Percentiles rank a stretch among this genome's conserved stretches.
These are phyloP conservation scores for Rhizophagus clarus DNA, from an alignment of 192 early-diverging fungal genomes.

Conservation along the genomic window DNA sequence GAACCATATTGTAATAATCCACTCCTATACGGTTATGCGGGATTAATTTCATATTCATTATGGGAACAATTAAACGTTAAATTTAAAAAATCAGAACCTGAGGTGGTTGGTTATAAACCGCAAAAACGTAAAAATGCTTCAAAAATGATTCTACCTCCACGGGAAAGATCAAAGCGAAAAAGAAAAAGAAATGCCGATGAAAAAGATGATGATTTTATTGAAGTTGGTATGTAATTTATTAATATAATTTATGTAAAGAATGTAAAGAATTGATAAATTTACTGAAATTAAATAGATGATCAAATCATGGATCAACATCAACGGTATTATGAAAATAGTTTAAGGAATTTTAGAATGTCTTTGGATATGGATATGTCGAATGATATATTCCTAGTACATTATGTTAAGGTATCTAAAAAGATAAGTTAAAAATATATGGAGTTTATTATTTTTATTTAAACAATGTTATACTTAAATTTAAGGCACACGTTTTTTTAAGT, in stretches of 20 bases:
- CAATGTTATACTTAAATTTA: not conserved
- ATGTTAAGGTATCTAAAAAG: constrained; percentile 7
- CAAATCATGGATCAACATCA: not conserved
- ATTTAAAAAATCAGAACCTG: not conserved
- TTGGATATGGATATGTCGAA: constrained; percentile 20
- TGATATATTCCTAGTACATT: constrained; percentile 19
- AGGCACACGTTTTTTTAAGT: not conserved
- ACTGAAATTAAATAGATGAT: not conserved
- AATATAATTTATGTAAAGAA: not conserved
- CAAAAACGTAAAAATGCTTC: not conserved
- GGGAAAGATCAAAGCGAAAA: not conserved
- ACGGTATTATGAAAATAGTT: constrained; percentile 4
- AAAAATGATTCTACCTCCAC: not conserved
- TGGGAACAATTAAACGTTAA: constrained; percentile 6
- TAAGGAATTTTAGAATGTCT: not conserved
- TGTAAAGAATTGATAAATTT: not conserved
- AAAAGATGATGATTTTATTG: not conserved
- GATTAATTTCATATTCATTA: constrained; percentile 9
- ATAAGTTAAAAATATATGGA: not conserved
- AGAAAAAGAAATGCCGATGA: not conserved
- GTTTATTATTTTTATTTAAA: not conserved
- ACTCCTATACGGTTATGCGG: constrained; percentile 16
- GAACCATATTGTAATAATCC: constrained; percentile 16
- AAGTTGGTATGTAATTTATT: not conserved
- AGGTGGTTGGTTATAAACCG: not conserved